Conservation (phyloP, 163 green algal species). For the Chlorella variabilis region DNA sequence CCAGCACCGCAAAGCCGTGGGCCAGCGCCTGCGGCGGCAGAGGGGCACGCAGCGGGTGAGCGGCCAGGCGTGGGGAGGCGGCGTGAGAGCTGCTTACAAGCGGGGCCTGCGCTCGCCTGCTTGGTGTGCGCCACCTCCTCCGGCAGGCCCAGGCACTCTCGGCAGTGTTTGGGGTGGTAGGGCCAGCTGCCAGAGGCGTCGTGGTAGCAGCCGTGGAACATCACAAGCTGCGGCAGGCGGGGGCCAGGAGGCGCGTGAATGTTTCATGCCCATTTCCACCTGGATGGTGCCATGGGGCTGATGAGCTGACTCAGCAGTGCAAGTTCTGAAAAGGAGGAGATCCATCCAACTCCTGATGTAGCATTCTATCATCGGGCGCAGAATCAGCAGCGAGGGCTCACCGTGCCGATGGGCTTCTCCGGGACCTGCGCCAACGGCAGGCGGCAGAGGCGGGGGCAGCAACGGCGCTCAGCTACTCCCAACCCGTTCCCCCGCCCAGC, state of each 20-base stretch:
- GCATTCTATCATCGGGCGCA: too few species aligned
- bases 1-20: conserved; percentile 28
- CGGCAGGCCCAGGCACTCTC: conserved; percentile 30
- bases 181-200: conserved; percentile 32
- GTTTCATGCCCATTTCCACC: too few species aligned
- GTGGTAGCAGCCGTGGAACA: conserved; percentile 40
- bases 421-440: not conserved
- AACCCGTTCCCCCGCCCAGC: too few species aligned
- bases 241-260: not conserved
- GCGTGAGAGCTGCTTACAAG: too few species aligned
- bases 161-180: conserved; percentile 6
- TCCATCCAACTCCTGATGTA: too few species aligned
- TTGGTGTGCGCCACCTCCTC: conserved; percentile 33
- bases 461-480: too few species aligned
- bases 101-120: not conserved
- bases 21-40: not conserved
- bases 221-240: not conserved
- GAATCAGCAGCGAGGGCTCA: too few species aligned
- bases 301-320: too few species aligned
- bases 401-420: conserved; percentile 12
- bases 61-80: too few species aligned
- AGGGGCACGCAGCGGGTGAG: not conserved
- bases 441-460: not conserved
- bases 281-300: too few species aligned
- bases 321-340: too few species aligned